Evolutionary conservation across 805 yeast genomes (phyloP).

Genomic region (Metschnikowia picachoensis): DNA sequence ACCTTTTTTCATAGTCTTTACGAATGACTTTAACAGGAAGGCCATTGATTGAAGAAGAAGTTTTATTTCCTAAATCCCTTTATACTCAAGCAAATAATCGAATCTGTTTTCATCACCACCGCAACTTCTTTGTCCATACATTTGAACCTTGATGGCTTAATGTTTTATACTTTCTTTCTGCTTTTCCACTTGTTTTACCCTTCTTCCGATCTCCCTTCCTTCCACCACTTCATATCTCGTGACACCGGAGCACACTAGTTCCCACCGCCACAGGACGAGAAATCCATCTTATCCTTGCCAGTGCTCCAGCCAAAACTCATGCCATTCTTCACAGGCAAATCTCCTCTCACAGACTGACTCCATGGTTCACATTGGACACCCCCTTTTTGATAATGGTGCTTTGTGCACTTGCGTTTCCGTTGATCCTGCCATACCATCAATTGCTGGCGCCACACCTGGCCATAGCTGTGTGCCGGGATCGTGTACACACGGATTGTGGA

Average conservation of each 20-base stretch:
- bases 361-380: not conserved
- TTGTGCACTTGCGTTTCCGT: not conserved
- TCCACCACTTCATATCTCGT: not conserved
- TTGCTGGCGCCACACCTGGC: constrained; percentile 7
- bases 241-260: not conserved
- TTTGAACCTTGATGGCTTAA: too few species aligned
- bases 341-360: not conserved
- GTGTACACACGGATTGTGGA: not conserved
- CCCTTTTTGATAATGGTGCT: not conserved
- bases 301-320: not conserved
- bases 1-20: too few species aligned
- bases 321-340: not conserved
- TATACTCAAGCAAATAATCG: too few species aligned
- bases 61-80: too few species aligned
- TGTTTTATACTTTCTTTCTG: too few species aligned
- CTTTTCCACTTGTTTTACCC: too few species aligned
- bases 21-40: too few species aligned
- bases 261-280: not conserved
- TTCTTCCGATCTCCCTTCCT: not conserved
- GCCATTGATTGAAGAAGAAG: too few species aligned
- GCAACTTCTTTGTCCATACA: too few species aligned
- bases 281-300: not conserved
- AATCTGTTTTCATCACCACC: too few species aligned
- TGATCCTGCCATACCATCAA: constrained; percentile 5
- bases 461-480: constrained; percentile 2